Base-by-base conservation (phyloP, 495 filamentous ascomycete genomes). In the Penicillium subrubescens region DNA sequence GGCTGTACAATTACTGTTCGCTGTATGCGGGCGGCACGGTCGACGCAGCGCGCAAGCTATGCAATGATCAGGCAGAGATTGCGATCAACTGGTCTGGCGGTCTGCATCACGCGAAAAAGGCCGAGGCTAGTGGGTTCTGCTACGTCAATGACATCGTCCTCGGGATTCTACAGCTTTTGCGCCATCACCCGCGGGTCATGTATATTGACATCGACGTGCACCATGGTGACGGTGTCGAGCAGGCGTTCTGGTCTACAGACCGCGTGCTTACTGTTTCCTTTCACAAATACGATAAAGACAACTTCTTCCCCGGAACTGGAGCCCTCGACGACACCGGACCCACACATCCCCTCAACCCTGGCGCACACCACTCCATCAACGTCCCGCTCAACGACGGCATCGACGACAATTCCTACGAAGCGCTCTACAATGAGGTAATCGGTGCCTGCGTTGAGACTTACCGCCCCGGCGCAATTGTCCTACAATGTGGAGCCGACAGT, bases 11-110 rank as follows among this genome's bases (percentile, higher is more conserved):
- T 67, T 99, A 97, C 80, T 96, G 94, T 75, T 92, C 92, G 35
- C 88, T 98, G 71, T 98, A 96, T 70, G 88, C 91, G 7, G 96
- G 96, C 39, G 92, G 89, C 44, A 94, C 91, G 12, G 83, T 99
- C 57, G 92, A 97, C 75, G 95, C 95, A 12, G 94, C 95, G 31
- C 89, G 92, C 63, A 95, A 94, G 74, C 86, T 99, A 39, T 90
- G 89, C 68, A 89, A 90, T 70, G 82, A 89, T 39, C 91, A 97
- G 77, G 90, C 92, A 27, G 89, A 97, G 71, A 98, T 99, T 69
- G 95, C 95, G 12, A 94, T 98, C 80, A 97, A 97, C 76, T 99
- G 95, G 95, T 94, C 93, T n/a, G 95, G 95, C 21, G 95, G 95
- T 4, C 82, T 99, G n/a, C 95, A 99, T 73, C 95, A 99, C 75